Base-by-base conservation (phyloP, 192 early-diverging fungal genomes). In the Radiomyces spectabilis region DNA sequence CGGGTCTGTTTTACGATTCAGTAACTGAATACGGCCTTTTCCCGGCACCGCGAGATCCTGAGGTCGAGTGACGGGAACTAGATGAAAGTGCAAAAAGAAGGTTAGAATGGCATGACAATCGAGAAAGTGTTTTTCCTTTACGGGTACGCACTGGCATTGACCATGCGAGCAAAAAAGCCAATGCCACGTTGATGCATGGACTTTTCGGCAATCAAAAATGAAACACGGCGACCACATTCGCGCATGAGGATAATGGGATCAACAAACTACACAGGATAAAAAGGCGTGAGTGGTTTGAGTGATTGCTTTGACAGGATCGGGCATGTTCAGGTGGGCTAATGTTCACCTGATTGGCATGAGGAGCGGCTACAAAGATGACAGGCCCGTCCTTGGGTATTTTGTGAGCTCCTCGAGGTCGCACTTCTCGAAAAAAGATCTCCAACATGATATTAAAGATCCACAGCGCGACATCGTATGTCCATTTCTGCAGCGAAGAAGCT, bases 41-140 rank as follows among this genome's bases (percentile, higher is more conserved):
- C 90, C 90, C n/a, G 47, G 47, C 39, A 76, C 78, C 25, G 85
- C 87, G 34, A 92, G 62, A 74, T 99, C 96, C 66, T 97, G 94
- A 51, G 94, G 87, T 40, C 96, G 78, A 43, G 84, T 81, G 13
- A 99, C 96, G 8, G 94, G 89, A 64, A 99, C 87, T 91, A 65
- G 13, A 27, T 10, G 37, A 29, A 24, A 41, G 40, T 1, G 24
- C 18, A 43, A 43, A 43, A 43, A 43, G 42, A 33, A 45, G 47
- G 9, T 43, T 29, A 27, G 30, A 47, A 35, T 32, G n/a, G 27
- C 29, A 16, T 2, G 8, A 47, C 13, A 2, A 30, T 7, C 3
- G 16, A 27, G 13, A 27, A 31, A 9, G 19, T 13, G 19, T 16
- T 27, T 24, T 2, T 37, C 30, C 30, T 42, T 30, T 9, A 27